Base-by-base conservation (phyloP, 495 filamentous ascomycete species). In the Daldinia grandis region DNA sequence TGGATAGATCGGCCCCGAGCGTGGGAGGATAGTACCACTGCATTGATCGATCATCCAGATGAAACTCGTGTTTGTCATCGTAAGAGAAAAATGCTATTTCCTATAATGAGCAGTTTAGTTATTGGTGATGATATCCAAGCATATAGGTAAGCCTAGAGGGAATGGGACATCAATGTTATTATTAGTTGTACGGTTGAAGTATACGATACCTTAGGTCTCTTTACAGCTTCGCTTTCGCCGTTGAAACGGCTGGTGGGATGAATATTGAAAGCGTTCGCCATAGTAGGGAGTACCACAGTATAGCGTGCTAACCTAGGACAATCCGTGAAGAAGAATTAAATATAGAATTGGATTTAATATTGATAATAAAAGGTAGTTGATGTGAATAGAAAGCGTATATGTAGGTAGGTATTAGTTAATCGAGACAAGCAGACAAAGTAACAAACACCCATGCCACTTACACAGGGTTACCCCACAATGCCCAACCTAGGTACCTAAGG, bases 41-140 rank as follows among this genome's bases (percentile, higher is more conserved):
- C 40, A 99, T 72, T 0, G 93, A 94, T 12, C 89, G 88, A 44
- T 92, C 89, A 50, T 92, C 93, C 10, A 91, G 86, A 54, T 81
- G 89, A 74, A 92, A 93, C n/a, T 85, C 72, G 78, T 91, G 96
- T 12, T 93, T 77, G 10, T 92, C 84, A 80, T 98, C 93, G 78
- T 93, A 98, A 0, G 95, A 98, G 78, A 98, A 99, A 76, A 82
- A 92, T 2, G 92, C 84, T 57, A 98, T 92, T 81, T 99, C 95
- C 90, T 94, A 44, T 25, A 19, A 28, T 0, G 19, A 33, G 14
- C 1, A 31, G 0, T 37, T 66, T 25, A 62, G 68, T 40, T 57
- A 31, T 58, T n/a, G 62, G 21, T n/a, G 8, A 42, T 63, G n/a
- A 42, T 24, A 8, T 30, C 25, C 27, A 28, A 9, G 9, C 12